Conservation (phyloP, 2,329 filamentous ascomycete genomes). For the Lecanoromycetidae sp. region DNA sequence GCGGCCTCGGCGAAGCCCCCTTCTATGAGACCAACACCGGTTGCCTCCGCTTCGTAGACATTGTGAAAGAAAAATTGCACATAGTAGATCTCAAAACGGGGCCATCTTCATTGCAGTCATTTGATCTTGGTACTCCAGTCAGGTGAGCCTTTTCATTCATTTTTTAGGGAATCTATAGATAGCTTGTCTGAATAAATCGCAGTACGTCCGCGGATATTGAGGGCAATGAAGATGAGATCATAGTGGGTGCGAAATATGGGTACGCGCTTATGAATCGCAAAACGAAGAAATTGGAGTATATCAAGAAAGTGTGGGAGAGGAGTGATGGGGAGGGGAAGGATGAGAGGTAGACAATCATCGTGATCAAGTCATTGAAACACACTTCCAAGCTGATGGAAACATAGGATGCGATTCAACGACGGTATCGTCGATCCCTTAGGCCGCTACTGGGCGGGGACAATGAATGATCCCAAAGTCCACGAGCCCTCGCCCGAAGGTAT, state of each 20-base stretch:
- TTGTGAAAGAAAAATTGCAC: conserved; percentile 64
- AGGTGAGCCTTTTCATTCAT: conserved; percentile 40
- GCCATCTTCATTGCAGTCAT: conserved; percentile 42
- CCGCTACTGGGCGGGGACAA: conserved; percentile 72
- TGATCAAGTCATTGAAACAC: too few relatives aligned
- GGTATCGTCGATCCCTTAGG: conserved; percentile 69
- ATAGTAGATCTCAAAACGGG: conserved; percentile 54
- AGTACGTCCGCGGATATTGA: conserved; percentile 70
- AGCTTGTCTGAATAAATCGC: neutral
- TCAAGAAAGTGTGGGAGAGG: conserved; percentile 45
- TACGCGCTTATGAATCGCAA: conserved; percentile 62
- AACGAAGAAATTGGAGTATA: conserved; percentile 43
- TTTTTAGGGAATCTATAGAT: neutral
- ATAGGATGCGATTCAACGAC: conserved; percentile 59
- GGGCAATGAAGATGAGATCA: conserved; percentile 54
- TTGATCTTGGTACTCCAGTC: conserved; percentile 48
- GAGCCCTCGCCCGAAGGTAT: conserved; percentile 45
- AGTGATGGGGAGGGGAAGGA: conserved; percentile 36
- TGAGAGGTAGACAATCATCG: conserved; percentile 35
- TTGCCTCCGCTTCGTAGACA: conserved; percentile 67
- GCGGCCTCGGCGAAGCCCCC: conserved; percentile 60
- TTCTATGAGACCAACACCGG: conserved; percentile 57
- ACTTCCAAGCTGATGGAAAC: conserved; percentile 4
- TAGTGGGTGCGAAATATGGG: conserved; percentile 70
- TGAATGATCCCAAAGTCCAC: conserved; percentile 67